Evolutionary conservation across 768 basidiomycete genomes (phyloP).

Genomic region (Myochromella boudieri): DNA sequence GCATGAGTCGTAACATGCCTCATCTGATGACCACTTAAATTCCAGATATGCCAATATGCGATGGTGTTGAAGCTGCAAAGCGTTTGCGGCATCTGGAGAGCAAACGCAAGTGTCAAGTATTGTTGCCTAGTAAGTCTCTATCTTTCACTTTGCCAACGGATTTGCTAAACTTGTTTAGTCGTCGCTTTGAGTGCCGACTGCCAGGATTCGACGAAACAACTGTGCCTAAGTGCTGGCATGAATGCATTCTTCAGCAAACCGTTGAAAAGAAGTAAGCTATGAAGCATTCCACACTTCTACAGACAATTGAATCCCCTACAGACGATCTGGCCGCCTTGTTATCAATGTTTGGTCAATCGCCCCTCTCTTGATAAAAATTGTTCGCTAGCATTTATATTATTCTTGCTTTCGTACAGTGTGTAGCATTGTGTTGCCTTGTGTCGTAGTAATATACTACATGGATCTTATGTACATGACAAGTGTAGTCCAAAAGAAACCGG

Average conservation of each 20-base stretch:
- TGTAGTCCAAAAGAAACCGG: no score
- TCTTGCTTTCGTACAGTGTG: conserved; percentile 10
- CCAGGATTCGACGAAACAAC: conserved; percentile 72
- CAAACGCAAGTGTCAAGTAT: conserved; percentile 47
- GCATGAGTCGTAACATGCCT: neutral
- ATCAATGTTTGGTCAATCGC: conserved; percentile 48
- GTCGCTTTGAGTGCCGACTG: conserved; percentile 76
- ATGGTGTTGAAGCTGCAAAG: conserved; percentile 75
- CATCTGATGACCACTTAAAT: neutral
- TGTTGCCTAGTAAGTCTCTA: conserved; percentile 53
- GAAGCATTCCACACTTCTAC: no score
- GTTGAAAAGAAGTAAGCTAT: conserved; percentile 50
- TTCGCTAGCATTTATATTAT: neutral
- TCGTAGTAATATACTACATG: no score
- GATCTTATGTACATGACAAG: no score
- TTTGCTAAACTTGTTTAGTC: conserved; percentile 35
- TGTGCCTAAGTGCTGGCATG: conserved; percentile 80
- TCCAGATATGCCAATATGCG: conserved; percentile 76
- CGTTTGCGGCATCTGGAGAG: conserved; percentile 58
- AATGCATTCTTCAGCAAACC: conserved; percentile 77
- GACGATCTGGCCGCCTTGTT: conserved; percentile 55
- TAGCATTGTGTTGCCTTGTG: no score
- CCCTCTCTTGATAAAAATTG: neutral
- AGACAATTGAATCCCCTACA: conserved; percentile 18
- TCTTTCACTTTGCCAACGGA: neutral